Evolutionary conservation across 345 rosid genomes (phyloP).

Genomic region (Abelmoschus esculentus): DNA sequence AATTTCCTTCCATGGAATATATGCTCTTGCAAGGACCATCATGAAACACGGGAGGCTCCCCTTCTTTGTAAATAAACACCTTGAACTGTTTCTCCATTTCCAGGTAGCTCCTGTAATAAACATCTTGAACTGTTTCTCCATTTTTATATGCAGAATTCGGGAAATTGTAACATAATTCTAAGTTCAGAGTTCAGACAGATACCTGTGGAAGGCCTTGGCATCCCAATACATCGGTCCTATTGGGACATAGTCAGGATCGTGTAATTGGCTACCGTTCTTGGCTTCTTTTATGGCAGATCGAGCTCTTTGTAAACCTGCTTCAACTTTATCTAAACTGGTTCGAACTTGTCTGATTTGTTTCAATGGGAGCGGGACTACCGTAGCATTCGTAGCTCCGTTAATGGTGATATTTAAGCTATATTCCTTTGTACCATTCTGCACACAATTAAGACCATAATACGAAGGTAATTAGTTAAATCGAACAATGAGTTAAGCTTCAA

Average conservation of each 20-base stretch:
- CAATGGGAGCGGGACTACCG: neutral
- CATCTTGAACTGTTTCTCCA: conserved; percentile 76
- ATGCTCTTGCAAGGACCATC: conserved; percentile 5
- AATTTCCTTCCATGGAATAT: conserved; percentile 78
- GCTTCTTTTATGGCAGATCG: neutral
- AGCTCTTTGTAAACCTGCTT: neutral
- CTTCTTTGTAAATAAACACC: conserved; percentile 38
- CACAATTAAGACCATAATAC: neutral
- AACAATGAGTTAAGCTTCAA: neutral
- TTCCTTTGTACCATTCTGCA: conserved; percentile 5
- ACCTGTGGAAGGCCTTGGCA: conserved; percentile 5
- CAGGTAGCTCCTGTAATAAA: conserved; percentile 45
- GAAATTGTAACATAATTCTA: conserved; percentile 19
- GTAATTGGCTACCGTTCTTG: neutral
- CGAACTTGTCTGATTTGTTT: neutral
- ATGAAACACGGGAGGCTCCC: conserved; percentile 2
- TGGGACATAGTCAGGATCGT: neutral
- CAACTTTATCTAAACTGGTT: conserved; percentile 33
- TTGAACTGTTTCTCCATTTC: conserved; percentile 85
- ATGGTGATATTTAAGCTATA: neutral
- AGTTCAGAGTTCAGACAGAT: neutral
- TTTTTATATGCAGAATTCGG: conserved; percentile 32
- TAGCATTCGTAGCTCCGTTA: neutral
- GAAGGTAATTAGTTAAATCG: neutral
- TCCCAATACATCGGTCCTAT: neutral